phyloP scores from a whole-genome alignment of 305 asterid species.

The Fraxinus baroniana region DNA sequence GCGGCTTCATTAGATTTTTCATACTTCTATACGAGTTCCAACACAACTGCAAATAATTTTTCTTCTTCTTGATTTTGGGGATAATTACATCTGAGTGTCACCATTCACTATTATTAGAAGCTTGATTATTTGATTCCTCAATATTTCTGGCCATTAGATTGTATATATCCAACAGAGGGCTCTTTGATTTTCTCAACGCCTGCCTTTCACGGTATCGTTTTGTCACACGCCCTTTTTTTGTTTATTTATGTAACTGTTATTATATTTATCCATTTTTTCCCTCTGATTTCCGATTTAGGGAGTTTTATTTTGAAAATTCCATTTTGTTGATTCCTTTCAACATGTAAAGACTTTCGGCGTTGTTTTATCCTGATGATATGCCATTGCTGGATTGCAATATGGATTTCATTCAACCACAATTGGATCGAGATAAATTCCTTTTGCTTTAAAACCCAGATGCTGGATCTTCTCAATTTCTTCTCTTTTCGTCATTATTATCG shows the following conservation, averaged over 20 bases:
- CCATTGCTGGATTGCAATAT: constrained; percentile 15
- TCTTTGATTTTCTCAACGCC: neutral
- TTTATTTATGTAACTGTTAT: constrained; percentile 20
- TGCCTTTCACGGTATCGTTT: constrained; percentile 17
- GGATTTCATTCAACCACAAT: neutral
- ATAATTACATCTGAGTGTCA: neutral
- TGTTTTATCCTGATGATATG: neutral
- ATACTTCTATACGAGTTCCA: neutral
- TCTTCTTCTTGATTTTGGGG: neutral
- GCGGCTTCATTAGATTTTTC: neutral
- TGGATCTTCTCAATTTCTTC: constrained; percentile 16
- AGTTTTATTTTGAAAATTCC: constrained; percentile 8
- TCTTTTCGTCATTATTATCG: neutral
- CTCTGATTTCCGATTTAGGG: constrained; percentile 14
- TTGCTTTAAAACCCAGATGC: constrained; percentile 18
- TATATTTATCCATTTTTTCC: neutral
- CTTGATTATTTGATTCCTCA: constrained; percentile 8
- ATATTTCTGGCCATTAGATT: neutral
- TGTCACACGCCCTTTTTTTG: neutral
- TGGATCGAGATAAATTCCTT: constrained; percentile 28
- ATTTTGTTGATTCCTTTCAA: constrained; percentile 17
- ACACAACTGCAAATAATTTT: neutral
- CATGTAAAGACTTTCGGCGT: neutral
- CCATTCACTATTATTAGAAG: neutral
- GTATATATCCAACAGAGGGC: neutral